phyloP scores from a whole-genome alignment of 495 filamentous ascomycete species.

The Friedmanniomyces simplex region DNA sequence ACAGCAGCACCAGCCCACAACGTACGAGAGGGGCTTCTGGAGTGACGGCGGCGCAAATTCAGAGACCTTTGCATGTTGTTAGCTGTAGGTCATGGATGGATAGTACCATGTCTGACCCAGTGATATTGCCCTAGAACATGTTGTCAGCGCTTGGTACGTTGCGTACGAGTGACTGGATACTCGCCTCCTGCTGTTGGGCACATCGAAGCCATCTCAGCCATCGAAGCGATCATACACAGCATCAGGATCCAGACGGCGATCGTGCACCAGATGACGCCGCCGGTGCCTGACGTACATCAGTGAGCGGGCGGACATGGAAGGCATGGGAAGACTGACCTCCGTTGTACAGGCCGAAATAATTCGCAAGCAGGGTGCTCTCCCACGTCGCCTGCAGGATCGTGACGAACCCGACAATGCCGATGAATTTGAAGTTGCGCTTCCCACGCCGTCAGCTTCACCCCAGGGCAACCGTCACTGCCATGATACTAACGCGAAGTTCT shows the following conservation, averaged over 20 bases:
- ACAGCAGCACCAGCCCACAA: slow-evolving; percentile 33
- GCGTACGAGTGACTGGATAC: slow-evolving; percentile 17
- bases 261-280: slow-evolving; percentile 19
- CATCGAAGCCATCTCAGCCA: slow-evolving; percentile 21
- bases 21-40: slow-evolving; percentile 37
- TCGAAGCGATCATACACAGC: slow-evolving; percentile 8
- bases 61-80: slow-evolving; percentile 19
- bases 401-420: slow-evolving; percentile 25
- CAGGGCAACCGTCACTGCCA: not conserved
- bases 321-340: slow-evolving; percentile 17
- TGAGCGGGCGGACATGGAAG: slow-evolving; percentile 3
- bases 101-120: slow-evolving; percentile 26
- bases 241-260: slow-evolving; percentile 9
- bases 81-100: not conserved
- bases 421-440: slow-evolving; percentile 26
- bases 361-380: slow-evolving; percentile 18
- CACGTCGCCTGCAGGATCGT: slow-evolving; percentile 25
- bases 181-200: slow-evolving; percentile 26
- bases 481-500: slow-evolving; percentile 5
- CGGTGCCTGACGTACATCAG: slow-evolving; percentile 2
- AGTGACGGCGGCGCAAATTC: slow-evolving; percentile 35
- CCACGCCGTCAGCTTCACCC: not conserved
- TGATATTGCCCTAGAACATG: slow-evolving; percentile 37
- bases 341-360: slow-evolving; percentile 21
- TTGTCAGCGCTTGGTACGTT: not conserved